Conservation (phyloP, 148 eudicot species). For the Chenopodium suecicum region DNA sequence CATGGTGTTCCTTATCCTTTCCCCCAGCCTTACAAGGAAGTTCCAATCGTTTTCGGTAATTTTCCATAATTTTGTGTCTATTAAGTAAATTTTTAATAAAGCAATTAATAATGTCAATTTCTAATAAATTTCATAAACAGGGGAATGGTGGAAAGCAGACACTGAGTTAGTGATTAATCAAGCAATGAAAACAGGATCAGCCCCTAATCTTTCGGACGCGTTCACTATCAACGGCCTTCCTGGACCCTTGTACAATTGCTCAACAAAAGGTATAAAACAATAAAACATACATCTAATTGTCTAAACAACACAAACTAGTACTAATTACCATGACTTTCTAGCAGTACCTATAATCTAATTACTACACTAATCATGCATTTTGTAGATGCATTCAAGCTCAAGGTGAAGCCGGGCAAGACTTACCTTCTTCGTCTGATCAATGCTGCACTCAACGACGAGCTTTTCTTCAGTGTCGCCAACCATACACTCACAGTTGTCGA, state of each 20-base stretch:
- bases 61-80: background rate
- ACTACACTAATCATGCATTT: too few relatives aligned
- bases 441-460: conserved; percentile 38
- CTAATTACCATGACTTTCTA: too few relatives aligned
- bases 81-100: background rate
- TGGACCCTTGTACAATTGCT: conserved; percentile 34
- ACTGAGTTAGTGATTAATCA: conserved; percentile 30
- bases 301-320: too few relatives aligned
- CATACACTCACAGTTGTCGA: conserved; percentile 32
- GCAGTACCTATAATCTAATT: too few relatives aligned
- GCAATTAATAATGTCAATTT: background rate
- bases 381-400: conserved; percentile 25
- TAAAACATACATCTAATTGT: background rate
- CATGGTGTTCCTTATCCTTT: conserved; percentile 27
- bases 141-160: conserved; percentile 42
- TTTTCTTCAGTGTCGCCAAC: conserved; percentile 31
- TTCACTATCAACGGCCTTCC: conserved; percentile 34
- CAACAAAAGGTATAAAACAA: conserved; percentile 18
- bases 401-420: conserved; percentile 34
- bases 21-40: conserved; percentile 30
- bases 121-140: background rate
- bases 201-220: conserved; percentile 37
- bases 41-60: conserved; percentile 29
- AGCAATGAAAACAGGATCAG: conserved; percentile 32
- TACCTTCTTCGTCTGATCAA: conserved; percentile 34